Percentiles rank a stretch among this genome's conserved stretches.
phyloP scores from a whole-genome alignment of 176 grass and related monocot genomes.

The Avena insularis region DNA sequence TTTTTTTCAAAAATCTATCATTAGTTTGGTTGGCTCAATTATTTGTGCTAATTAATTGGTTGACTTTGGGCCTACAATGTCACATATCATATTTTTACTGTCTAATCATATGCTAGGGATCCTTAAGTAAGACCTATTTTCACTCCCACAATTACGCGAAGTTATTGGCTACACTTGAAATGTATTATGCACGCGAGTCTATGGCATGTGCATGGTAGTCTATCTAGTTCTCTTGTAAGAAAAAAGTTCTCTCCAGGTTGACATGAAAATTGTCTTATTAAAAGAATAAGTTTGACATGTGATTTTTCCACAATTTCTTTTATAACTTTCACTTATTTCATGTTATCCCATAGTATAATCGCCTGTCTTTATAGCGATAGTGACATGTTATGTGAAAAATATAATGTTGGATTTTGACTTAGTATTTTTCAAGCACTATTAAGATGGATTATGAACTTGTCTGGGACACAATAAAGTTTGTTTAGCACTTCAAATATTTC shows the following conservation, averaged over 20 bases:
- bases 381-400: neutral
- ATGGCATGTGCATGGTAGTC: neutral
- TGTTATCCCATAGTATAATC: neutral
- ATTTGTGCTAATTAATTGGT: constrained; percentile 28
- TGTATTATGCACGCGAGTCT: neutral
- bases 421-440: neutral
- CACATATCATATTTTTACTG: neutral
- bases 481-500: no score
- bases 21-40: neutral
- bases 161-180: neutral
- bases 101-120: neutral
- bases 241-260: neutral
- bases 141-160: neutral
- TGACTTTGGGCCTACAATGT: constrained; percentile 10
- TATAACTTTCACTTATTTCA: neutral
- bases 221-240: neutral
- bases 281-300: neutral
- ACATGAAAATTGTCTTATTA: neutral
- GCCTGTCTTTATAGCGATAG: neutral
- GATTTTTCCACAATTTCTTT: neutral
- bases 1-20: neutral
- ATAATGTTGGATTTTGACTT: neutral
- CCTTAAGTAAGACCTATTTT: neutral
- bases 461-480: neutral
- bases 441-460: neutral